Conservation (phyloP, 1,139 yeast genomes). For the Nadsonia commutata region DNA sequence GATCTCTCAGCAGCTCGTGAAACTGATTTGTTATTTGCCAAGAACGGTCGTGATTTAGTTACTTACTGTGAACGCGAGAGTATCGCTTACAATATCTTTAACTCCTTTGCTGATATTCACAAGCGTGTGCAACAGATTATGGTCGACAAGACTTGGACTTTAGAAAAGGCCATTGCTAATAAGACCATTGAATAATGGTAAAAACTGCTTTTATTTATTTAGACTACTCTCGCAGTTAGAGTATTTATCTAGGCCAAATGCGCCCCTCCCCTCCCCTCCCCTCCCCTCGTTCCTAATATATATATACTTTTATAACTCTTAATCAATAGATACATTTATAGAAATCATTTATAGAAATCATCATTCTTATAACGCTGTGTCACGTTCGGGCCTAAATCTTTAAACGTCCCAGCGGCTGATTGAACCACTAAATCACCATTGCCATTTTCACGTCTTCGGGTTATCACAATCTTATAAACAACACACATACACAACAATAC, state of each 20-base stretch:
- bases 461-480: background rate
- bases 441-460: too few relatives aligned
- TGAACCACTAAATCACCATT: too few relatives aligned
- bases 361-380: too few relatives aligned
- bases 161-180: conserved; percentile 24
- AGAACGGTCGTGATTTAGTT: conserved; percentile 79
- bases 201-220: background rate
- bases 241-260: too few relatives aligned
- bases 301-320: too few relatives aligned
- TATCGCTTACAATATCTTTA: conserved; percentile 77
- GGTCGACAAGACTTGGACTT: conserved; percentile 27
- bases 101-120: conserved; percentile 59
- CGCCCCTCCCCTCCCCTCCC: too few relatives aligned
- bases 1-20: conserved; percentile 92
- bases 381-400: too few relatives aligned
- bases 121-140: conserved; percentile 34
- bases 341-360: too few relatives aligned
- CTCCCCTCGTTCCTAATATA: too few relatives aligned
- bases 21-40: conserved; percentile 85
- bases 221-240: too few relatives aligned
- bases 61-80: conserved; percentile 66
- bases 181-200: conserved; percentile 1
- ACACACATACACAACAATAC: conserved; percentile 1
- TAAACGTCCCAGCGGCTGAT: too few relatives aligned
- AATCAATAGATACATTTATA: too few relatives aligned